Percentiles rank a stretch among this genome's conserved stretches.
phyloP scores from a whole-genome alignment of 2,329 filamentous ascomycete species.

The Aspergillus ochraceus region DNA sequence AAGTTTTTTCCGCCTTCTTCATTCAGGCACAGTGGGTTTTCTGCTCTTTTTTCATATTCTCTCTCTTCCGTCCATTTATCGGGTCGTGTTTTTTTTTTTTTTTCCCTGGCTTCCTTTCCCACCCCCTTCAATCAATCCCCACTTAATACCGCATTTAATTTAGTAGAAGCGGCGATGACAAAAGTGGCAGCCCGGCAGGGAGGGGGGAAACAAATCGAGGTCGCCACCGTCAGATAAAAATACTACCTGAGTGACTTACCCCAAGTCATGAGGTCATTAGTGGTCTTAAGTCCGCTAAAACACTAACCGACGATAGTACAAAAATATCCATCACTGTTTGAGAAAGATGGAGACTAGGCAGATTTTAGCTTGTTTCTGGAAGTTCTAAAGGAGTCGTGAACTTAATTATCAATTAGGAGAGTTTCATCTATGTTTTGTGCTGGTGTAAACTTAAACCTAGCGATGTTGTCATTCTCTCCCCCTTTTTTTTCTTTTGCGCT shows the following conservation, averaged over 20 bases:
- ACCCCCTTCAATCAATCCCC: slow-evolving; percentile 1
- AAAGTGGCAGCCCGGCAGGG: background rate
- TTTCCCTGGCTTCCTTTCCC: background rate
- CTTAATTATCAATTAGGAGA: slow-evolving; percentile 1
- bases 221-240: slow-evolving; percentile 4
- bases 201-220: background rate
- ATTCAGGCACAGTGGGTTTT: slow-evolving; percentile 5
- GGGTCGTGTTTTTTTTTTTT: background rate
- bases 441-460: slow-evolving; percentile 3
- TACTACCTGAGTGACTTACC: background rate
- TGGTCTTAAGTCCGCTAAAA: slow-evolving; percentile 1
- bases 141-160: slow-evolving; percentile 8
- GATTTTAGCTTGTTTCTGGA: slow-evolving; percentile 21
- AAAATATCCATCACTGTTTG: background rate
- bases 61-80: background rate
- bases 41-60: slow-evolving; percentile 2
- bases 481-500: background rate
- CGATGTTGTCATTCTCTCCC: background rate
- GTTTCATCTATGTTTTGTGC: slow-evolving; percentile 21
- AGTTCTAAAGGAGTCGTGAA: slow-evolving; percentile 13
- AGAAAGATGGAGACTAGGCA: slow-evolving; percentile 1
- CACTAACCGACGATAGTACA: background rate
- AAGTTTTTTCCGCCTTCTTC: slow-evolving; percentile 13
- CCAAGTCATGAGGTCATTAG: background rate
- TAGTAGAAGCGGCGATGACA: background rate